phyloP scores from a whole-genome alignment of 805 yeast species.

The Cyberlindnera meyerae region DNA sequence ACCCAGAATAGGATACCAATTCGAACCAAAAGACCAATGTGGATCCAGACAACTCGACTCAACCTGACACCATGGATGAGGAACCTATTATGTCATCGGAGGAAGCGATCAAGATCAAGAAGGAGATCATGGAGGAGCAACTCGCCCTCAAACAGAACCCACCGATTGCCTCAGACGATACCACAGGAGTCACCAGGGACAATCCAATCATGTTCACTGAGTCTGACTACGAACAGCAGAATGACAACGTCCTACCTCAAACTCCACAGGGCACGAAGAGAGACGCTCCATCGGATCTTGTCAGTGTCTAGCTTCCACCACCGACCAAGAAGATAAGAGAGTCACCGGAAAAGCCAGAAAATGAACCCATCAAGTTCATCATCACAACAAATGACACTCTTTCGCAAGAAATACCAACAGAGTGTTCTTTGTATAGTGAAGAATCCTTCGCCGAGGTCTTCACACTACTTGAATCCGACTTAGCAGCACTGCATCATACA shows the following conservation, averaged over 20 bases:
- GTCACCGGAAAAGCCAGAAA: background rate
- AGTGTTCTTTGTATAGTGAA: no score
- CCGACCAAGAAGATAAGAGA: background rate
- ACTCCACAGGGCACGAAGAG: constrained; percentile 7
- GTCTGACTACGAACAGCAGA: background rate
- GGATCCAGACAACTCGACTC: no score
- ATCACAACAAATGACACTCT: no score
- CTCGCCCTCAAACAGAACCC: background rate
- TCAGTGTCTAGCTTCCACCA: background rate
- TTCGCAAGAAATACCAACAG: no score
- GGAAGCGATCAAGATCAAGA: background rate
- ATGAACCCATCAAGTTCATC: background rate
- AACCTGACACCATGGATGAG: background rate
- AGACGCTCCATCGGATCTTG: no score
- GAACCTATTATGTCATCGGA: no score
- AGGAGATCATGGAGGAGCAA: background rate
- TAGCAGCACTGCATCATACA: background rate
- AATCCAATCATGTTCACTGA: background rate
- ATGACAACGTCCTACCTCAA: constrained; percentile 1
- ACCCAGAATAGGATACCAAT: no score
- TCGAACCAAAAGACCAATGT: background rate
- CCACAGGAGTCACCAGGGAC: background rate
- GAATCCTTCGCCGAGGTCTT: no score
- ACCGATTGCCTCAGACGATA: background rate
- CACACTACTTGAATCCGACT: no score